These are phyloP conservation scores for Trichophyton mentagrophytes DNA, from an alignment of 2,329 filamentous ascomycete species.

Conservation along the genomic window DNA sequence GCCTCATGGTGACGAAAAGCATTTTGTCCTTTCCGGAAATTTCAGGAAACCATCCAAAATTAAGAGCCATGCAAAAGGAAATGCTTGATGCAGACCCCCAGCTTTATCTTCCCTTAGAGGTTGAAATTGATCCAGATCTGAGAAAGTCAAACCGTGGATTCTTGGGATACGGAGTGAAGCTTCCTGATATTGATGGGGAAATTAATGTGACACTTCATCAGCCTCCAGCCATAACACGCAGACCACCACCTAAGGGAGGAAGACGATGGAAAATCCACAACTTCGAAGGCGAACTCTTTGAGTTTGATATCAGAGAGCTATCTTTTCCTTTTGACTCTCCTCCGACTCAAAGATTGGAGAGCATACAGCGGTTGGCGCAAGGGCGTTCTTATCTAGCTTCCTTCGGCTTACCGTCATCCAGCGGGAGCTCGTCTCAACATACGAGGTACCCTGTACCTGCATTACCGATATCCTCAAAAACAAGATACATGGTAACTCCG, in stretches of 20 bases:
- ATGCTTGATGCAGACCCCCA: slow-evolving; percentile 36
- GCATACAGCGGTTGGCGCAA: background rate
- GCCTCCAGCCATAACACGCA: slow-evolving; percentile 22
- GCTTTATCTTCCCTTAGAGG: slow-evolving; percentile 34
- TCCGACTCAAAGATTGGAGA: slow-evolving; percentile 5
- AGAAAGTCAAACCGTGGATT: slow-evolving; percentile 18
- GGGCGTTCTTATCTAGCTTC: slow-evolving; percentile 9
- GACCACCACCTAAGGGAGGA: slow-evolving; percentile 6
- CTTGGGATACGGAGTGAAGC: slow-evolving; percentile 6
- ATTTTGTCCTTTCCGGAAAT: slow-evolving; percentile 39
- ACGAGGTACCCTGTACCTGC: background rate
- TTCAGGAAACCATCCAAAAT: slow-evolving; percentile 31
- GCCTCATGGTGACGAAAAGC: slow-evolving; percentile 37
- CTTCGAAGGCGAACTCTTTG: background rate
- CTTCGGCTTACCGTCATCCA: background rate
- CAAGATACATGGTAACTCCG: slow-evolving; percentile 9
- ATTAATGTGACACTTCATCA: slow-evolving; percentile 27
- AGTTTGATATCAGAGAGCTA: background rate
- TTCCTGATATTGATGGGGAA: slow-evolving; percentile 23
- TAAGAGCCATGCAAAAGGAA: slow-evolving; percentile 38
- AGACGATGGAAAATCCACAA: background rate
- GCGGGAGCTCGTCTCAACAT: background rate
- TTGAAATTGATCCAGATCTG: slow-evolving; percentile 26
- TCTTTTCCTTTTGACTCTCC: background rate
- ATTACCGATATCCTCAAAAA: slow-evolving; percentile 14